Base-by-base conservation (phyloP, 148 eudicot species). In the Simmondsia chinensis region DNA sequence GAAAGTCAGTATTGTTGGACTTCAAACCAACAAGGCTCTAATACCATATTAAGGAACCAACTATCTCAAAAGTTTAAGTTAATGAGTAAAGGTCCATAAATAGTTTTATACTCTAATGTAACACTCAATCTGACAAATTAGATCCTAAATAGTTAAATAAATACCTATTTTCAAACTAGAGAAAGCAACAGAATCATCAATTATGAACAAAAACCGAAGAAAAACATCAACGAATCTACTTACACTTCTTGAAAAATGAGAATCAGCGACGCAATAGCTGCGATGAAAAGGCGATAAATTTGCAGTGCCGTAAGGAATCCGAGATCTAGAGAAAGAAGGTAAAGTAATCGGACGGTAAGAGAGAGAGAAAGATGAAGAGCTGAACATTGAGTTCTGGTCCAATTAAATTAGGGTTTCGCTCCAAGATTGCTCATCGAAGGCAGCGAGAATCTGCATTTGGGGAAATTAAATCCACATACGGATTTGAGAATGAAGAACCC, bases 291-390 rank as follows among this genome's bases (percentile, higher is more conserved):
- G 45, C 22, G 73, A 43, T 11, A 56, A 50, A 13, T 61, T 47
- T 2, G 50, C 5, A 3, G 65, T 48, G 19, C 62, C 57, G 47
- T 42, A 68, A 6, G 57, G 61, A 68, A 56, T 70, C 79, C 74
- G 68, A 61, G 69, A 14, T 56, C 58, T 64, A 26, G 70, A 46
- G 16, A 55, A 29, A 47, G 69, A 52, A 19, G 75, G 59, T 20
- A 57, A 45, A 20, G 60, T 29, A 25, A 37, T 33, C 14, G 87
- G 77, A 34, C 70, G 67, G 46, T 51, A 56, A 59, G 72, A 54
- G 31, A 76, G 64, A 43, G 57, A 56, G 48, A 65, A 64, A 13
- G 76, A 68, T 31, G 56, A 70, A 37, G 80, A 79, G 59, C 76
- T 74, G 48, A 79, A 78, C 94, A 83, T 72, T 28, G 50, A 55